Evolutionary conservation across 2,329 filamentous ascomycete genomes (phyloP).

Genomic region (Lecanicillium sp.): DNA sequence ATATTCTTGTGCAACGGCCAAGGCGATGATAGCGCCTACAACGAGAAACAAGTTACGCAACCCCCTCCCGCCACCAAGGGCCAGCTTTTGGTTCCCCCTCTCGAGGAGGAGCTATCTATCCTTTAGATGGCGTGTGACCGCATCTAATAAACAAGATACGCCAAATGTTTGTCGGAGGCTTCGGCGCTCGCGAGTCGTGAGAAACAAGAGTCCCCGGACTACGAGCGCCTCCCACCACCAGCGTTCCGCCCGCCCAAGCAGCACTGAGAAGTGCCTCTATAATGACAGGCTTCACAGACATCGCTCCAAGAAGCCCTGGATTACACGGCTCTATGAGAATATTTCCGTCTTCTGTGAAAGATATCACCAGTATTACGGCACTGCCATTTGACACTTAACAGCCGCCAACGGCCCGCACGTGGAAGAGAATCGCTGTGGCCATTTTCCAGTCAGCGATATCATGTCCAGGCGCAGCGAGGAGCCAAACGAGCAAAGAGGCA

Average conservation of each 20-base stretch:
- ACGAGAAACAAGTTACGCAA: too few relatives aligned
- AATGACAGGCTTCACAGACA: conserved; percentile 10
- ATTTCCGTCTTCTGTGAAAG: conserved; percentile 10
- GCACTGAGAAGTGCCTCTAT: not conserved
- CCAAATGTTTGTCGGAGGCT: too few relatives aligned
- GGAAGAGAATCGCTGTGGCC: not conserved
- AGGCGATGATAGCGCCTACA: too few relatives aligned
- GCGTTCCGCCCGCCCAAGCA: not conserved
- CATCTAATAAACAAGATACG: too few relatives aligned
- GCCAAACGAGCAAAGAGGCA: too few relatives aligned
- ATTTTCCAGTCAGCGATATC: too few relatives aligned
- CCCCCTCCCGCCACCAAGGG: too few relatives aligned
- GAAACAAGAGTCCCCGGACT: not conserved
- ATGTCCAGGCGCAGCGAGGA: too few relatives aligned
- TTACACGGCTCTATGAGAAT: conserved; percentile 4
- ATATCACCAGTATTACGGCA: conserved; percentile 6
- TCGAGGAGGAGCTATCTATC: too few relatives aligned
- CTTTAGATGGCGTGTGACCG: too few relatives aligned
- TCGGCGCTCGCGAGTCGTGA: not conserved
- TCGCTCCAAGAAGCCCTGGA: not conserved
- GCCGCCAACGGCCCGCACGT: not conserved
- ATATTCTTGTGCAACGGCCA: too few relatives aligned
- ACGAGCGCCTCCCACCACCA: not conserved
- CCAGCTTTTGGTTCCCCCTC: too few relatives aligned
- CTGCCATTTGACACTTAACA: conserved; percentile 1